Base-by-base conservation (phyloP, 257 asterid species). In the Solanum pinnatisectum region DNA sequence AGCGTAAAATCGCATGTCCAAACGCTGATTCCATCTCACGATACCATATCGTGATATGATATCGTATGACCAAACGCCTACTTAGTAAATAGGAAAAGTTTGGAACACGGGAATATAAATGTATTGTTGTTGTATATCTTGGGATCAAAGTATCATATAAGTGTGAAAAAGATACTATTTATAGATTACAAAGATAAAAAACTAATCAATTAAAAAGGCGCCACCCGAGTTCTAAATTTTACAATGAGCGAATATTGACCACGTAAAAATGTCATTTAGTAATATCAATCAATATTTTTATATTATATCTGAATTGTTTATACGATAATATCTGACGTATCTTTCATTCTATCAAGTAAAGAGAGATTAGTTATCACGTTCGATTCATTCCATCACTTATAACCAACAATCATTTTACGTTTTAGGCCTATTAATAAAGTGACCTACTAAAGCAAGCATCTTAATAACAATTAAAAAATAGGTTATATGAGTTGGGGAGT, bases 291-390 rank as follows among this genome's bases (percentile, higher is more conserved):
- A 18, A 18, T 18, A 18, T 18, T 56, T 52, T 18, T 8, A 56
- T 20, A 2, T 18, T 3, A 0, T 18, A 56, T 56, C 10, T 0
- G 2, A 6, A 3, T 18, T 56, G 4, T 6, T 18, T 18, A 18
- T 56, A 18, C n/a, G 4, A 56, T 56, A 56, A 56, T 56, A 56
- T 56, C 1, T 18, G 4, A 56, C 6, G 2, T 18, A 18, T 18
- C 4, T 56, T 18, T 56, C 1, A 1, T 49, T 49, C 22, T 16
- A 40, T 42, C n/a, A 78, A 4, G 37, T 40, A 59, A 27, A 78
- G 12, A 15, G 84, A 25, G 14, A 42, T 78, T 42, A 42, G 23
- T 2, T 46, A 16, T 81, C 85, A 81, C 27, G 68, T 46, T 81
- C 56, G 16, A 81, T 79, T 14, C 60, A 40, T 25, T 27, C 27